Percentiles rank a stretch among this genome's conserved stretches.
phyloP scores from a whole-genome alignment of 2,329 filamentous ascomycete species.

The Leptographium galeiforme region DNA sequence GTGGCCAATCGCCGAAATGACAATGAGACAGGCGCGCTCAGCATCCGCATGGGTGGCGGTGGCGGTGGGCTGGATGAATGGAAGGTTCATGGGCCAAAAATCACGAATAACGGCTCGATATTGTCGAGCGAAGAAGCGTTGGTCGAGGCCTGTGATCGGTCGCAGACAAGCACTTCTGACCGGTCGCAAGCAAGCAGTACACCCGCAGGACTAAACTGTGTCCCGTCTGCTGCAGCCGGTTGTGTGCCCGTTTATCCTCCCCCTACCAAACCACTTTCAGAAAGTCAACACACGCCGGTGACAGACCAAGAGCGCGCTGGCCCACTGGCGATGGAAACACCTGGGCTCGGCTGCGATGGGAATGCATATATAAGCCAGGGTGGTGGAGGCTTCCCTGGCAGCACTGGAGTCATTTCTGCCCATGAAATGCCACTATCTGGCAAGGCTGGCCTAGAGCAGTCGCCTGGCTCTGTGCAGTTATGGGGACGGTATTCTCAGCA shows the following conservation, averaged over 20 bases:
- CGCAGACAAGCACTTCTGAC: slow-evolving; percentile 13
- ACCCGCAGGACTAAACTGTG: slow-evolving; percentile 1
- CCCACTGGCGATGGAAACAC: not conserved
- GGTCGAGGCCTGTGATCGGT: slow-evolving; percentile 13
- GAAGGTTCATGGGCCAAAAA: slow-evolving; percentile 23
- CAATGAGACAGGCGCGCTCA: slow-evolving; percentile 17
- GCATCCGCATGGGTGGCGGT: slow-evolving; percentile 26
- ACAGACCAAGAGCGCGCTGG: not conserved
- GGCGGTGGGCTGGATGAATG: slow-evolving; percentile 45
- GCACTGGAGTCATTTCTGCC: not conserved
- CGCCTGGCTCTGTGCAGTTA: slow-evolving; percentile 6
- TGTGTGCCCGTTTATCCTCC: not conserved
- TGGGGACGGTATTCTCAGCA: slow-evolving; percentile 2
- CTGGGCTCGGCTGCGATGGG: not conserved
- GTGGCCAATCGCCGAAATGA: slow-evolving; percentile 6
- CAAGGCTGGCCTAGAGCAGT: not conserved
- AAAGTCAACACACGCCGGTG: not conserved
- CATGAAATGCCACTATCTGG: not conserved
- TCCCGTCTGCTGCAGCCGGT: slow-evolving; percentile 11
- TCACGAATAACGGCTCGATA: slow-evolving; percentile 31
- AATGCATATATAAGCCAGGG: not conserved
- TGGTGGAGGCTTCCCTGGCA: not conserved
- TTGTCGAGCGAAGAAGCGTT: slow-evolving; percentile 15
- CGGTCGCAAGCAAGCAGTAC: slow-evolving; percentile 16
- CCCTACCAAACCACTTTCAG: not conserved